Evolutionary conservation across 768 basidiomycete species (phyloP).

Genomic region (Clitopilus passeckerianus): DNA sequence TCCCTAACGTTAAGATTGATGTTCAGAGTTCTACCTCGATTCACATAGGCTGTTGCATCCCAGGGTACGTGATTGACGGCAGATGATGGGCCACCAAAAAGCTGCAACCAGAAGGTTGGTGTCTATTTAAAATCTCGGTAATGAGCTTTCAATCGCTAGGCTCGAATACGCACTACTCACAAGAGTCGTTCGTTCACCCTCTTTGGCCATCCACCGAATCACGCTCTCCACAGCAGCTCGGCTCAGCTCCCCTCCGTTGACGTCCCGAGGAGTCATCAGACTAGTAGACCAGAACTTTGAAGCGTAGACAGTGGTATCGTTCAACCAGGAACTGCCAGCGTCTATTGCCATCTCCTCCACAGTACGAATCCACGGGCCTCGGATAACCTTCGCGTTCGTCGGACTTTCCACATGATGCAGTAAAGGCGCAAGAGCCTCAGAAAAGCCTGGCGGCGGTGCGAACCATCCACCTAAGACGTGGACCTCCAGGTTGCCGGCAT

Average conservation of each 20-base stretch:
- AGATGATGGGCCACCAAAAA: constrained; percentile 33
- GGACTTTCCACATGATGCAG: constrained; percentile 7
- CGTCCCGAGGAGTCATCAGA: background rate
- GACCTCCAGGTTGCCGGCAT: constrained; percentile 21
- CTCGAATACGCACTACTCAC: background rate
- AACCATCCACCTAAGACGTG: constrained; percentile 31
- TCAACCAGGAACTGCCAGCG: background rate
- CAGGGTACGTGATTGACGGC: constrained; percentile 31
- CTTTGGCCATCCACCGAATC: background rate
- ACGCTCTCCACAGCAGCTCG: background rate
- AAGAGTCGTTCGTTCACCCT: background rate
- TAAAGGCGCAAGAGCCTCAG: constrained; percentile 27
- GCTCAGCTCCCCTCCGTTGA: background rate
- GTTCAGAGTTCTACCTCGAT: constrained; percentile 31
- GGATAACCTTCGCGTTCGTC: background rate
- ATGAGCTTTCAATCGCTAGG: too few species aligned
- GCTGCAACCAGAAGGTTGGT: constrained; percentile 13
- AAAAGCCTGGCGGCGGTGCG: constrained; percentile 19
- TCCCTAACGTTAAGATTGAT: constrained; percentile 40
- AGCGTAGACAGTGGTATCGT: background rate
- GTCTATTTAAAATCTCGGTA: too few species aligned
- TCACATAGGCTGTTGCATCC: constrained; percentile 32
- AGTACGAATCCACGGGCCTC: background rate
- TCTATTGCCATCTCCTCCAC: background rate
- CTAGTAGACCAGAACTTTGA: background rate